Base-by-base conservation (phyloP, 2,329 filamentous ascomycete genomes). In the Arthrobotrys entomopaga region DNA sequence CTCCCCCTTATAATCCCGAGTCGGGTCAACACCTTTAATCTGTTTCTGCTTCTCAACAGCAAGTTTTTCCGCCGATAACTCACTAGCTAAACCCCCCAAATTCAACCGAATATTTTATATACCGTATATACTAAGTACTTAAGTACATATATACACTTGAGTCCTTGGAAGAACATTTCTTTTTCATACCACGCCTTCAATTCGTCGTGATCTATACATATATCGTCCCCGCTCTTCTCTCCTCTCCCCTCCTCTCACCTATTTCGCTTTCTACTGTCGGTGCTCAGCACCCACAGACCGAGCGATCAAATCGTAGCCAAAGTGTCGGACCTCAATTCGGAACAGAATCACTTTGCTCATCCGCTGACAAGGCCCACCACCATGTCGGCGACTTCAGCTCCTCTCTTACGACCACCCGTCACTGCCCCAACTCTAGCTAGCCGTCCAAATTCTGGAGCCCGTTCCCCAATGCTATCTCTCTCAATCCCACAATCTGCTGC, bases 391-490 rank as follows among this genome's bases (percentile, higher is more conserved):
- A 75, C 71, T 20, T 75, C 71, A 65, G 71, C 65, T 24, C 71
- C 71, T n/a, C 65, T 75, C 26, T 65, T 75, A 24, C 71, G 71
- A 43, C 71, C 71, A 15, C 65, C 71, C 1, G 22, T 75, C 43
- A 75, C 64, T 13, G 71, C 71, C 26, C 71, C 71, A 15, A 67
- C 71, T 5, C 49, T 75, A 10, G 71, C 71, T 11, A 70, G 65
- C 54, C 64, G 71, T n/a, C 71, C 71, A 34, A 75, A 75, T 20
- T 75, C 71, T 10, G 57, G 74, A 38, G 52, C 69, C 46, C 54
- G 74, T 34, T 74, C 77, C 56, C 61, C 76, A 70, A 60, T 70
- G 64, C 67, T 78, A n/a, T 77, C 76, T 15, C 56, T 78, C n/a
- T 77, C 77, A 4, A 78, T 78, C 22, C 77, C 77, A 29, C 69